Evolutionary conservation across 352 stramenopile species (phyloP).

Genomic region (Globisporangium megalacanthum): DNA sequence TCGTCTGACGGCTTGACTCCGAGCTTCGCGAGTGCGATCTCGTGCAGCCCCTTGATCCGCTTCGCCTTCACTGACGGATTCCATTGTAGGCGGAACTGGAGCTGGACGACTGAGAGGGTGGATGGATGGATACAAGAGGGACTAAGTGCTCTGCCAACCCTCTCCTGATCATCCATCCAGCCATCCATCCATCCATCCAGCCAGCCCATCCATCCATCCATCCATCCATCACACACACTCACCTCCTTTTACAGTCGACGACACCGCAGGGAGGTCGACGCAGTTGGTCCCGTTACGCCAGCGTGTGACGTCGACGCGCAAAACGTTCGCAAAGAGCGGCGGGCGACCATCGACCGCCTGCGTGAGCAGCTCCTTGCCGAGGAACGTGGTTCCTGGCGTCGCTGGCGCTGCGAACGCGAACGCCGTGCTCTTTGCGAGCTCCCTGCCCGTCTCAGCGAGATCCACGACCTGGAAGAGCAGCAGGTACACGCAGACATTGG

Average conservation of each 20-base stretch:
- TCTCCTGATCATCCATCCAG: too few relatives aligned
- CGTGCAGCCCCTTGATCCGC: conserved; percentile 16
- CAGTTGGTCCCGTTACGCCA: conserved; percentile 42
- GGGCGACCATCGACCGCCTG: conserved; percentile 21
- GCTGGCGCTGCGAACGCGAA: conserved; percentile 35
- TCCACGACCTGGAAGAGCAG: conserved; percentile 64
- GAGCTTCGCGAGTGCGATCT: conserved; percentile 14
- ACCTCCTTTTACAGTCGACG: conserved; percentile 43
- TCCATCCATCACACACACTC: conserved; percentile 3
- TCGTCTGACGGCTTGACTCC: conserved; percentile 9
- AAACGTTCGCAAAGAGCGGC: conserved; percentile 60
- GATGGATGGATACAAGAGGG: too few relatives aligned
- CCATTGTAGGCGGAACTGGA: conserved; percentile 19
- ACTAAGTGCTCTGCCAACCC: too few relatives aligned
- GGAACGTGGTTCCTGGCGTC: conserved; percentile 10
- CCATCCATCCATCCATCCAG: too few relatives aligned
- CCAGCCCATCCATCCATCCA: too few relatives aligned
- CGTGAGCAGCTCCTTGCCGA: conserved; percentile 44
- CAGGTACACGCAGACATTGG: conserved; percentile 38
- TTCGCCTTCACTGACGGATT: conserved; percentile 13
- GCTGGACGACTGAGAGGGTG: conserved; percentile 12
- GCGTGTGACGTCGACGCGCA: conserved; percentile 40
- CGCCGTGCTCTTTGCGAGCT: conserved; percentile 23
- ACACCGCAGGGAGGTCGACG: conserved; percentile 48
- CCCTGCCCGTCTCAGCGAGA: conserved; percentile 38